These are phyloP conservation scores for Massospora cicadina DNA, from an alignment of 371 early-diverging fungal genomes.

Conservation along the genomic window DNA sequence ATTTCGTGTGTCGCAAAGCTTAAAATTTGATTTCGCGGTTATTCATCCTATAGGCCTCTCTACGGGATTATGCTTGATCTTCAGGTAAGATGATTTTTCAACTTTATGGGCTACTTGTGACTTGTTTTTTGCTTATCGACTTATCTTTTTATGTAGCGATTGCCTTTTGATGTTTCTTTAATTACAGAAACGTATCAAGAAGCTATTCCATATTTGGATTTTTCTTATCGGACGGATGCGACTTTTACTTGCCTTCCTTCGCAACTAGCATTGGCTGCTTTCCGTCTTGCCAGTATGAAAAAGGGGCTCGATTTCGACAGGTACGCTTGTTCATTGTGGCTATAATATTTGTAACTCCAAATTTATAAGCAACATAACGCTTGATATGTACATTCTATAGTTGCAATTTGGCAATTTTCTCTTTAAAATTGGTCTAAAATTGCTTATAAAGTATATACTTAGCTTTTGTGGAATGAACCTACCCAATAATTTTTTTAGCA, in stretches of 20 bases:
- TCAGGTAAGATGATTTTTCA: constrained; percentile 26
- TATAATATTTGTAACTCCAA: no score
- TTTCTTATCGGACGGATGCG: constrained; percentile 53
- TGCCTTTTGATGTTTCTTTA: neutral
- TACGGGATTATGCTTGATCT: constrained; percentile 73
- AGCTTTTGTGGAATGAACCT: no score
- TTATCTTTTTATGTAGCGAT: neutral
- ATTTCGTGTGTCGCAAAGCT: constrained; percentile 55
- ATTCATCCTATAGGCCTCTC: constrained; percentile 64
- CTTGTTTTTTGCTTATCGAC: neutral
- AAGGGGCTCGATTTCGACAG: constrained; percentile 24
- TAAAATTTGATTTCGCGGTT: constrained; percentile 65
- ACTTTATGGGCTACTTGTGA: neutral
- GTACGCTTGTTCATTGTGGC: no score
- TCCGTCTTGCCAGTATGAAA: constrained; percentile 39
- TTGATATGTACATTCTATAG: no score
- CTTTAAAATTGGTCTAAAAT: no score
- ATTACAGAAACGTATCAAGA: constrained; percentile 37
- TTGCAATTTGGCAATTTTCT: no score
- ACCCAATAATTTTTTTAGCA: no score
- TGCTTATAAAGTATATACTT: no score
- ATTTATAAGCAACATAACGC: no score
- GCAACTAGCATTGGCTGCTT: constrained; percentile 67
- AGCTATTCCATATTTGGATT: constrained; percentile 29
- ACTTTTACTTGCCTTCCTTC: constrained; percentile 61